phyloP scores from a whole-genome alignment of 306 rosid genomes.

The Vachellia collinsii region DNA sequence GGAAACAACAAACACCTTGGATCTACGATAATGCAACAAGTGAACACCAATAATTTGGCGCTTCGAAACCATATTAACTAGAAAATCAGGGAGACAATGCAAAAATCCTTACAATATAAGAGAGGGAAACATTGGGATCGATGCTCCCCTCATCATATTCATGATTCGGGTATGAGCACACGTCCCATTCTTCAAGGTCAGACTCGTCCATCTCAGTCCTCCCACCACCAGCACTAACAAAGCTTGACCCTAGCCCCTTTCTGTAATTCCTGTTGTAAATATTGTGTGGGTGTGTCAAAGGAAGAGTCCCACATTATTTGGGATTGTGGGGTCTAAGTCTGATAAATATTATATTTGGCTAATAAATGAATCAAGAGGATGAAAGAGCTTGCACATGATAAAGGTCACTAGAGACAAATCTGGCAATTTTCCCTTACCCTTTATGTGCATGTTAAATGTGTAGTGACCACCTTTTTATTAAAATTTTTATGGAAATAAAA shows the following conservation, averaged over 20 bases:
- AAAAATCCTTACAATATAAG: constrained; percentile 71
- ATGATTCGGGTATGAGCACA: constrained; percentile 59
- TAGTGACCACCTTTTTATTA: too few species aligned
- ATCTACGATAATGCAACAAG: constrained; percentile 42
- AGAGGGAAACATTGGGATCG: constrained; percentile 67
- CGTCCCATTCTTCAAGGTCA: constrained; percentile 92
- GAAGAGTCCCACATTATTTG: too few species aligned
- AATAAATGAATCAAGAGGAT: too few species aligned
- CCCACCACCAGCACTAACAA: constrained; percentile 40
- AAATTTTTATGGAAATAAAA: too few species aligned
- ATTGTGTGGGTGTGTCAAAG: too few species aligned
- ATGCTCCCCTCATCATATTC: constrained; percentile 58
- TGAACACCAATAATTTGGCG: constrained; percentile 9
- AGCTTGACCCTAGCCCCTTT: constrained; percentile 55
- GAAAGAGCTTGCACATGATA: too few species aligned
- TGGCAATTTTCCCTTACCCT: too few species aligned
- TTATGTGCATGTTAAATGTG: too few species aligned
- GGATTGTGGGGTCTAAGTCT: too few species aligned
- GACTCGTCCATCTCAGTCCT: constrained; percentile 65
- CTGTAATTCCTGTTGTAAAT: constrained; percentile 81
- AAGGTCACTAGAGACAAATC: too few species aligned
- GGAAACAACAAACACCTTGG: constrained; percentile 24
- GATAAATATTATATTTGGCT: too few species aligned
- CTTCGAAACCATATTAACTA: constrained; percentile 6
- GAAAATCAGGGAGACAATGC: background rate